Percentiles rank a stretch among this genome's conserved stretches.
These are phyloP conservation scores for Cenchrus americanus DNA, from an alignment of 176 grass and related monocot species.

Conservation along the genomic window DNA sequence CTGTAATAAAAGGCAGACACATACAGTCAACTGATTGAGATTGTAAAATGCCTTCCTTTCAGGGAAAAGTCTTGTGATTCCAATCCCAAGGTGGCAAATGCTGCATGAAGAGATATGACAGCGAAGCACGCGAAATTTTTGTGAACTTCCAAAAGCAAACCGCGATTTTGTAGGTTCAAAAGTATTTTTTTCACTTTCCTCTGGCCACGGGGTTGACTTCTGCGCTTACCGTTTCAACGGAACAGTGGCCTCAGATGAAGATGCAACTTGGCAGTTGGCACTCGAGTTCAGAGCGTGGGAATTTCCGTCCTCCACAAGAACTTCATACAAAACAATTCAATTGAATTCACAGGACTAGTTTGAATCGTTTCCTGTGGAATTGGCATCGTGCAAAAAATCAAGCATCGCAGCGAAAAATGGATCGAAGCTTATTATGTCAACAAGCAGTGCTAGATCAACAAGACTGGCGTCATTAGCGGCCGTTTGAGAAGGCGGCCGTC, in stretches of 20 bases:
- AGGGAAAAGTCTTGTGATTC: neutral
- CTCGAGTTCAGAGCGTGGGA: neutral
- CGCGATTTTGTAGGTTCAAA: neutral
- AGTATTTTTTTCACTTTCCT: neutral
- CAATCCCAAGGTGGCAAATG: neutral
- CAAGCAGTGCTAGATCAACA: conserved; percentile 4
- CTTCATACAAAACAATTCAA: neutral
- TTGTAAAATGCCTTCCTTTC: neutral
- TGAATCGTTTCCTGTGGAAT: neutral
- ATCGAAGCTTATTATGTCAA: neutral
- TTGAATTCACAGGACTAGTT: neutral
- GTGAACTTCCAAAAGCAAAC: neutral
- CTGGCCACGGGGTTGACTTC: conserved; percentile 15
- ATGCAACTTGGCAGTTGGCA: neutral
- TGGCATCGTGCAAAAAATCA: neutral
- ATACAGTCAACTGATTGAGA: neutral
- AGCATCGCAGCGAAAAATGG: neutral
- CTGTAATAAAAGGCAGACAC: neutral
- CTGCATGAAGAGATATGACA: conserved; percentile 25
- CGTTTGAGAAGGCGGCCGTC: neutral
- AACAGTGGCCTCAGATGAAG: neutral
- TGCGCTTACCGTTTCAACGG: conserved; percentile 35
- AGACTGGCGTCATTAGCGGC: conserved; percentile 1
- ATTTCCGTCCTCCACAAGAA: neutral
- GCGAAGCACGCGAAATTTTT: neutral